Evolutionary conservation across 805 yeast species (phyloP), one percentile per base, ranked within the genome.

Genomic region (Clavispora fructus): DNA sequence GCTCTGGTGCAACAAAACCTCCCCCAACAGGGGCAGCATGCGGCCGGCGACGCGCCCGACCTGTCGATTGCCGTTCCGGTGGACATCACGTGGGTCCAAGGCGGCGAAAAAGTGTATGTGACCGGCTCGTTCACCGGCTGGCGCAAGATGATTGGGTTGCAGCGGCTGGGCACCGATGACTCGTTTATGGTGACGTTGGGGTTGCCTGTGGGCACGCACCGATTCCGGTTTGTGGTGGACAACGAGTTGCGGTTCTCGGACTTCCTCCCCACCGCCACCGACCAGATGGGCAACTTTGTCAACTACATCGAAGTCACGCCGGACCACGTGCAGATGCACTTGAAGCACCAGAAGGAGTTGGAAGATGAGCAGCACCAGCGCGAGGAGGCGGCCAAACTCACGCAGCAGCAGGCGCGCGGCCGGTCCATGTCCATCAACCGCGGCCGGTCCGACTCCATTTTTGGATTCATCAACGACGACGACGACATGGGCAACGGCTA

Each of bases 61-160:
- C 64, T 69, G 8, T 58, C 49, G 35, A 54, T 63, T 7, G 66
- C 69, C 6, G 61, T 71, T 11, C 82, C 82, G 1, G 74, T 89
- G 1, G 90, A 85, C 46, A 85, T 90, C 47, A 81, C 80, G 53
- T 92, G 99, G 99, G 83, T 82, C 14, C 96, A 92, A 65, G 98
- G 98, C n/a, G 99, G 99, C 50, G 79, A 79, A 42, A 87, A 87
- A 58, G 98, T 94, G 2, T 94, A 90, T 63, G 96, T 92, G 12
- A 94, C 97, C 31, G 99, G 99, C 42, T 87, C 97, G 0, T 92
- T 92, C 67, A 94, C 99, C 0, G 97, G 96, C 4, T 94, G 99
- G 98, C 75, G 97, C 55, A 92, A 91, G 67, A 92, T 94, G 98
- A 91, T 92, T 60, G 95, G 95, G 35, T 71, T 94, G 57, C 76